Percentiles rank a stretch among this genome's conserved stretches.
Evolutionary conservation across 305 asterid species (phyloP).

Genomic region (Solanum hybrid): DNA sequence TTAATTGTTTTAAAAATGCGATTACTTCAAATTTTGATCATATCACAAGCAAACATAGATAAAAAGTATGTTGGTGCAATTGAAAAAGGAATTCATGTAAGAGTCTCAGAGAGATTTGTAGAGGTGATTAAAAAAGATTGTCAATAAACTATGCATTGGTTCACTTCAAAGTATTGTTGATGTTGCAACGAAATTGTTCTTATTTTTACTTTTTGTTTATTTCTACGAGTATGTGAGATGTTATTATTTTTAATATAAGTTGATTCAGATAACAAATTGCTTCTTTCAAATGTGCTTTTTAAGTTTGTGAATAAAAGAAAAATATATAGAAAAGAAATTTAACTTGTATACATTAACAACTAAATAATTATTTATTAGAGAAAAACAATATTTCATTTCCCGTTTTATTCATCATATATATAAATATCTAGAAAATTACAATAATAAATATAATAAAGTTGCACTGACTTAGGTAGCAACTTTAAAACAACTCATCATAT

Average conservation of each 20-base stretch:
- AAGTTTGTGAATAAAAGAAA: neutral
- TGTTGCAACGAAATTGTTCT: neutral
- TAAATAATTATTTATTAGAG: neutral
- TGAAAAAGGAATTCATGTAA: neutral
- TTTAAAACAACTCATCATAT: neutral
- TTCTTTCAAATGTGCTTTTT: neutral
- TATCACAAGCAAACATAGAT: neutral
- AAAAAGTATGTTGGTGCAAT: neutral
- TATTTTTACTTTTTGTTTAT: neutral
- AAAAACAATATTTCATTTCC: neutral
- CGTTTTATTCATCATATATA: neutral
- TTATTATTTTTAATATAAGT: neutral
- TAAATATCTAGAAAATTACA: neutral
- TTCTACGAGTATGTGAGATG: neutral
- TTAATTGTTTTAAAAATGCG: too few species aligned
- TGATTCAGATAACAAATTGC: neutral
- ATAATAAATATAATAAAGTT: neutral
- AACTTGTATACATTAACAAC: neutral
- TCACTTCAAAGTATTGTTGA: neutral
- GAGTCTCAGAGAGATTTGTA: neutral
- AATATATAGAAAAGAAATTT: neutral
- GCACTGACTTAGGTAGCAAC: neutral
- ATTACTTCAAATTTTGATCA: neutral
- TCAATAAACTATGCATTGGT: neutral
- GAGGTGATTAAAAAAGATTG: neutral